Percentiles rank a stretch among this genome's conserved stretches.
These are phyloP conservation scores for Kregervanrija pseudodelftensis DNA, from an alignment of 805 yeast genomes.

Conservation along the genomic window DNA sequence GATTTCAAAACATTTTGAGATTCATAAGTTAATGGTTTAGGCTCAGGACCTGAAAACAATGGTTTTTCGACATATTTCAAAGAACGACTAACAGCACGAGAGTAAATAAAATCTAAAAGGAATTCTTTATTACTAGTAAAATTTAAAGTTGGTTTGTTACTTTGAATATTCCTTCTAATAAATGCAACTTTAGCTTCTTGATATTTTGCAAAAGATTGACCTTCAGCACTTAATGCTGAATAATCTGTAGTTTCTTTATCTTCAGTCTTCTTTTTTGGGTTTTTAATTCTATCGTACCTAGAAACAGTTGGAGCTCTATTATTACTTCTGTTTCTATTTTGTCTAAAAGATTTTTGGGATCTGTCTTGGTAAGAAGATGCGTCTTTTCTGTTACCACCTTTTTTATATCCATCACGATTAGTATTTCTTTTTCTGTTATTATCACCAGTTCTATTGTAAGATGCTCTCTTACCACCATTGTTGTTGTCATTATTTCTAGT, in stretches of 20 bases:
- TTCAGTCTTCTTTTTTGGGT: conserved; percentile 1
- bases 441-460: not conserved
- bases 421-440: conserved; percentile 1
- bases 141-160: not conserved
- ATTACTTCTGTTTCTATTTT: not conserved
- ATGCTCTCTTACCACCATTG: not conserved
- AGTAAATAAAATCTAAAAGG: conserved; percentile 2
- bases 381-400: not conserved
- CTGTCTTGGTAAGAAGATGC: not conserved
- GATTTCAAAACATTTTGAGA: conserved; percentile 5
- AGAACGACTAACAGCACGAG: conserved; percentile 6
- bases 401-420: not conserved
- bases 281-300: conserved; percentile 10
- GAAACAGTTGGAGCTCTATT: conserved; percentile 10
- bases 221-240: conserved; percentile 6
- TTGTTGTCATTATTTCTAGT: conserved; percentile 1
- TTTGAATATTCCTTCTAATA: conserved; percentile 9
- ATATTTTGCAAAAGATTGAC: conserved; percentile 7
- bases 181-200: conserved; percentile 7
- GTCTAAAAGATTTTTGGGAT: not conserved
- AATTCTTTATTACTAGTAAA: not conserved
- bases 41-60: not conserved
- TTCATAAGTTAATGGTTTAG: not conserved
- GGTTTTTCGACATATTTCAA: not conserved
- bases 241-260: not conserved